A percentile compares a stretch with the other conserved stretches of the same genome.
These are phyloP conservation scores for Moricandia arvensis DNA, from an alignment of 345 rosid genomes.

Conservation along the genomic window DNA sequence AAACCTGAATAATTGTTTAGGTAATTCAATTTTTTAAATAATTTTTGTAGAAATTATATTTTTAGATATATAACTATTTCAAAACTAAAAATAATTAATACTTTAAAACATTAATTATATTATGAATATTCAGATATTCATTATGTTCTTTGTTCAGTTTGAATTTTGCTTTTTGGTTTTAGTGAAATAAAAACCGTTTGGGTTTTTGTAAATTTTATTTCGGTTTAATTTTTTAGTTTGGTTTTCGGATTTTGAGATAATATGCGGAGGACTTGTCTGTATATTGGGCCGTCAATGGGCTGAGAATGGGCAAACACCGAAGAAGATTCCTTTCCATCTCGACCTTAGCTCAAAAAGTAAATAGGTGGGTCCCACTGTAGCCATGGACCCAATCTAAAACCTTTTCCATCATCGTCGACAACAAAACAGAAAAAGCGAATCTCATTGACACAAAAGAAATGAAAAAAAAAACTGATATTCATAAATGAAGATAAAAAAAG, in stretches of 20 bases:
- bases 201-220: no score
- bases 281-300: conserved; percentile 5
- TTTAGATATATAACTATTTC: no score
- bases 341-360: background rate
- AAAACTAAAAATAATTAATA: no score
- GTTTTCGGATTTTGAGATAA: background rate
- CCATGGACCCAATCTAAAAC: conserved; percentile 15
- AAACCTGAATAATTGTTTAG: background rate
- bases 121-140: background rate
- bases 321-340: background rate
- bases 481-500: conserved; percentile 2
- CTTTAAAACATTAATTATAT: no score
- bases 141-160: background rate
- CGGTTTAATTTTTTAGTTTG: background rate
- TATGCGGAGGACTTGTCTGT: background rate
- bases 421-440: background rate
- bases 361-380: background rate
- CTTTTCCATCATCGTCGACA: background rate
- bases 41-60: no score
- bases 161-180: no score
- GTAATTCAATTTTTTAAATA: background rate
- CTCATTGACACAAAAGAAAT: conserved; percentile 13
- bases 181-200: background rate
- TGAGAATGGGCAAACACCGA: background rate
- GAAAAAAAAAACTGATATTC: conserved; percentile 2